Conservation (phyloP, 495 filamentous ascomycete species). For the Aspergillus nanangensis region DNA sequence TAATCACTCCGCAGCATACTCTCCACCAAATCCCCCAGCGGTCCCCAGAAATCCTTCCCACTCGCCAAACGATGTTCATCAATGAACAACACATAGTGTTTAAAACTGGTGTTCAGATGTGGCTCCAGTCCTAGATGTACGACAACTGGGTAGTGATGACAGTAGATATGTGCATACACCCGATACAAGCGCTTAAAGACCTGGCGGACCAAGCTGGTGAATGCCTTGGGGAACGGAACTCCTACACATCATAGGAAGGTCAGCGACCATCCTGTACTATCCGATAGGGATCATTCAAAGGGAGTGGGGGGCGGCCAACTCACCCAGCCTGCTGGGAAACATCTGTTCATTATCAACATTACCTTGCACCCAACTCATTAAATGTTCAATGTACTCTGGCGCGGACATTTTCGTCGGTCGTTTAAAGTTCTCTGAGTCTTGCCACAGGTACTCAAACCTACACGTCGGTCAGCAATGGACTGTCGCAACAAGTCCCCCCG, state of each 20-base stretch:
- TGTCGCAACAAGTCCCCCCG: not conserved
- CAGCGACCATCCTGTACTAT: slow-evolving; percentile 12
- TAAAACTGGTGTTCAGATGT: slow-evolving; percentile 98
- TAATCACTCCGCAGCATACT: slow-evolving; percentile 93
- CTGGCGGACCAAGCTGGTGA: slow-evolving; percentile 80
- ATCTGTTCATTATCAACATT: slow-evolving; percentile 95
- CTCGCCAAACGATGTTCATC: slow-evolving; percentile 85
- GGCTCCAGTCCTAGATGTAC: slow-evolving; percentile 93
- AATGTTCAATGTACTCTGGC: slow-evolving; percentile 92
- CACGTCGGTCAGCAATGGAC: slow-evolving; percentile 1
- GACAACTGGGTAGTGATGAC: slow-evolving; percentile 97
- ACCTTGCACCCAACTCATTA: slow-evolving; percentile 93
- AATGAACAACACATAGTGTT: slow-evolving; percentile 97
- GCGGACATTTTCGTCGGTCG: slow-evolving; percentile 97
- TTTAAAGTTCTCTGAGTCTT: slow-evolving; percentile 89
- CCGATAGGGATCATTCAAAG: not conserved
- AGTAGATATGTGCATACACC: slow-evolving; percentile 99
- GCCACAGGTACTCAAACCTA: slow-evolving; percentile 98
- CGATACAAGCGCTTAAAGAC: slow-evolving; percentile 98
- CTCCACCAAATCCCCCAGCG: slow-evolving; percentile 93
- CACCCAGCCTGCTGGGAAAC: slow-evolving; percentile 88
- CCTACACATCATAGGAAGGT: too few relatives aligned
- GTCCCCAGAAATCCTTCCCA: slow-evolving; percentile 96
- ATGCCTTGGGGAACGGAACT: slow-evolving; percentile 91
- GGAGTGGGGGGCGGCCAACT: slow-evolving; percentile 5